A percentile compares a stretch with the other conserved stretches of the same genome.
Conservation (phyloP, 2,329 filamentous ascomycete species). For the Botryotinia narcissicola region DNA sequence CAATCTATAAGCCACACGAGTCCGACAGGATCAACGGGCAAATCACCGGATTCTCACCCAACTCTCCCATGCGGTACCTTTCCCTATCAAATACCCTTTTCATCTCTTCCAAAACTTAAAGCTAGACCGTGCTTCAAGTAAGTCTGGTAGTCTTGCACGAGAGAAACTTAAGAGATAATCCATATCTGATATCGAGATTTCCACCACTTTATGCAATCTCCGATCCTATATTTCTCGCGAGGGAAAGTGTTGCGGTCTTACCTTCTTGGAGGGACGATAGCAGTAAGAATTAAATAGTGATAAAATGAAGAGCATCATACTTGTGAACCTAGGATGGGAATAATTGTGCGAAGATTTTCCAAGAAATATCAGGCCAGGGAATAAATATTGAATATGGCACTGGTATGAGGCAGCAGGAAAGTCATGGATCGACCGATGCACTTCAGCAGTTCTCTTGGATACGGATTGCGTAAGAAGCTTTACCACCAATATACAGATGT, state of each 20-base stretch:
- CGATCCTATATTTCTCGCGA: fast-evolving
- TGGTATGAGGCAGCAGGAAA: not conserved
- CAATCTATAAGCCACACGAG: not conserved
- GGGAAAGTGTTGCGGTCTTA: not conserved
- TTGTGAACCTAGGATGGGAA: too few species aligned
- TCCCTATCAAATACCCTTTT: not conserved
- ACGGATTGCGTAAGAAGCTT: not conserved
- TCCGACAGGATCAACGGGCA: not conserved
- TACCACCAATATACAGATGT: not conserved
- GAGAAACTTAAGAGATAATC: fast-evolving
- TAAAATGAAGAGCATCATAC: not conserved
- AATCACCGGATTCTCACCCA: not conserved
- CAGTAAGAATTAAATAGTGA: too few species aligned
- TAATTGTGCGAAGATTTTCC: too few species aligned
- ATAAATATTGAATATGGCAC: too few species aligned
- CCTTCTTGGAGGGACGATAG: not conserved
- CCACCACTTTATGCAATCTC: not conserved
- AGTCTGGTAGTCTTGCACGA: not conserved
- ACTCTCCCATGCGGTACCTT: fast-evolving
- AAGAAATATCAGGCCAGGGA: too few species aligned
- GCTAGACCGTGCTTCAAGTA: not conserved
- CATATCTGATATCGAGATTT: not conserved
- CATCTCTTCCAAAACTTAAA: not conserved
- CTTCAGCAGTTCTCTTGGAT: not conserved
- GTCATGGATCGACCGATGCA: too few species aligned